Percentiles rank a stretch among this genome's conserved stretches.
phyloP scores from a whole-genome alignment of 768 basidiomycete species.

The Mycena chlorophos region DNA sequence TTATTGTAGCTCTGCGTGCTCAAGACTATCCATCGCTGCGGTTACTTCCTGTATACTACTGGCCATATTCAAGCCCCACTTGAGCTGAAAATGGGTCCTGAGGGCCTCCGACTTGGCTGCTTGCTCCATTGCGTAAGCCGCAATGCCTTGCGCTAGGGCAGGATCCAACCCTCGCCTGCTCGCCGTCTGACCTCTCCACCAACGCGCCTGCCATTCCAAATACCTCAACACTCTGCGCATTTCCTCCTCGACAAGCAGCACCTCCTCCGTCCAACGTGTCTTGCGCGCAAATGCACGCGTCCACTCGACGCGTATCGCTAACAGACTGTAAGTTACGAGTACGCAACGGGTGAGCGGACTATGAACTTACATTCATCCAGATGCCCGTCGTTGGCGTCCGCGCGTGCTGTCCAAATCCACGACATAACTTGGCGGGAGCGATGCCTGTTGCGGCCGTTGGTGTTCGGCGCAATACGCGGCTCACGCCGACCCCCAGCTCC shows the following conservation, averaged over 20 bases:
- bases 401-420: slow-evolving; percentile 11
- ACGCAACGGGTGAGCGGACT: no score
- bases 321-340: no score
- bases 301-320: no score
- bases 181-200: not conserved
- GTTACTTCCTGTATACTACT: not conserved
- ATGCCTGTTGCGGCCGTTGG: no score
- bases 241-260: slow-evolving; percentile 18
- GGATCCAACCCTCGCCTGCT: not conserved
- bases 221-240: slow-evolving; percentile 21
- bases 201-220: slow-evolving; percentile 8
- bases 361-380: slow-evolving; percentile 7
- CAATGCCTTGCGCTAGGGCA: not conserved
- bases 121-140: slow-evolving; percentile 2
- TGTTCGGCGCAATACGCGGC: not conserved
- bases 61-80: not conserved
- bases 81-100: not conserved
- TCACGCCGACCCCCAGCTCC: not conserved
- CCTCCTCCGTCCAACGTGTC: slow-evolving; percentile 19
- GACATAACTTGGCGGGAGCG: slow-evolving; percentile 2
- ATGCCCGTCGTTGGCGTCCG: not conserved
- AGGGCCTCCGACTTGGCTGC: not conserved
- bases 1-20: not conserved
- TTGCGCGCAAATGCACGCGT: slow-evolving; percentile 10
- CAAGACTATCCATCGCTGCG: not conserved